Evolutionary conservation across 805 yeast genomes (phyloP).

Genomic region (Metschnikowia matae): DNA sequence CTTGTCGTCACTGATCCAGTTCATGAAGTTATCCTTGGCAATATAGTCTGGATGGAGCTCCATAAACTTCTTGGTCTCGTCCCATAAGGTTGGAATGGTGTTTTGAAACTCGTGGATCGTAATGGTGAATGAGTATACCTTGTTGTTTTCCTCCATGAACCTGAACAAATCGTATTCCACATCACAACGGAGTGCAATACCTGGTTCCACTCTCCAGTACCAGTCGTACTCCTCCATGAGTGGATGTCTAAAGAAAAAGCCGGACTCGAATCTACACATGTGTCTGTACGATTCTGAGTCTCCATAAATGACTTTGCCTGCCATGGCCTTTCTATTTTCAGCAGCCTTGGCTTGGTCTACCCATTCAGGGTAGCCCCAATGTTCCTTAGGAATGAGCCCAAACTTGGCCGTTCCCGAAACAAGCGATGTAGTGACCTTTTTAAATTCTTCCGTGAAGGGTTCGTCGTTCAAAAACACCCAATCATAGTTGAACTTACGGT

Average conservation of each 20-base stretch:
- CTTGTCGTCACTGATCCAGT: conserved; percentile 63
- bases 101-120: conserved; percentile 75
- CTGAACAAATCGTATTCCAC: conserved; percentile 83
- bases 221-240: conserved; percentile 72
- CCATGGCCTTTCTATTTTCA: conserved; percentile 55
- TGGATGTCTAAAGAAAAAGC: conserved; percentile 81
- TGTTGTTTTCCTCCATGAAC: conserved; percentile 68
- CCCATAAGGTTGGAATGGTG: conserved; percentile 86
- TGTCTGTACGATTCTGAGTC: conserved; percentile 75
- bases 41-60: conserved; percentile 56
- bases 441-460: conserved; percentile 79
- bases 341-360: conserved; percentile 75
- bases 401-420: conserved; percentile 75
- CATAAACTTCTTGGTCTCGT: conserved; percentile 65
- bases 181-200: conserved; percentile 76
- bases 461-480: conserved; percentile 95
- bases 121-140: conserved; percentile 85
- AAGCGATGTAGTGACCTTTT: conserved; percentile 56
- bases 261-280: conserved; percentile 91
- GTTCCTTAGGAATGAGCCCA: conserved; percentile 77
- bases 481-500: conserved; percentile 74
- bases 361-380: conserved; percentile 86
- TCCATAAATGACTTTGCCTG: conserved; percentile 63
- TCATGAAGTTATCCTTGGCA: conserved; percentile 61
- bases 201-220: conserved; percentile 96